Conservation (phyloP, 768 basidiomycete species). For the Hygrophorus pudorinus region DNA sequence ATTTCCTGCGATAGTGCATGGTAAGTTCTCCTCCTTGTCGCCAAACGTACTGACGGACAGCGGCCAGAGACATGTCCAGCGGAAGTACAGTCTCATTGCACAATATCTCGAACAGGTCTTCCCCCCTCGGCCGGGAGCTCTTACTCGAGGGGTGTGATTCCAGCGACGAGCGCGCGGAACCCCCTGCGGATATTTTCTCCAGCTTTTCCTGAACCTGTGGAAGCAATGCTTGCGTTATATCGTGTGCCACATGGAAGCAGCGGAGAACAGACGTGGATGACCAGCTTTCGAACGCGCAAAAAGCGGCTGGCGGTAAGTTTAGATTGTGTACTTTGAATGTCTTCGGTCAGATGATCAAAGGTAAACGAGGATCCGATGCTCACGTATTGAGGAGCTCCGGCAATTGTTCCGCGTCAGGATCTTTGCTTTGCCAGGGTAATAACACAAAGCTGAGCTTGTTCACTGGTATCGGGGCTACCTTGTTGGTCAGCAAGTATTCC, state of each 20-base stretch:
- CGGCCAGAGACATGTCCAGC: conserved; percentile 81
- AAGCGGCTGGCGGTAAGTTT: conserved; percentile 85
- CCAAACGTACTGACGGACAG: conserved; percentile 87
- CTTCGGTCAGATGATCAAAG: conserved; percentile 40
- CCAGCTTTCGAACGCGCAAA: conserved; percentile 78
- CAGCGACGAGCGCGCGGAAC: conserved; percentile 22
- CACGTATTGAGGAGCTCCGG: conserved; percentile 84
- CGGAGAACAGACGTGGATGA: conserved; percentile 53
- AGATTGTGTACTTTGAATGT: conserved; percentile 38
- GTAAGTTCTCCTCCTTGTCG: conserved; percentile 60
- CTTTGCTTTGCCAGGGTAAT: conserved; percentile 60
- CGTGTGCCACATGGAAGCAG: neutral
- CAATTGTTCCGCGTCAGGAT: conserved; percentile 47
- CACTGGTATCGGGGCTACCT: conserved; percentile 36
- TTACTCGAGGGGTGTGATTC: conserved; percentile 29
- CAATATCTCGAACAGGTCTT: conserved; percentile 77
- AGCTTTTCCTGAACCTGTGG: conserved; percentile 75
- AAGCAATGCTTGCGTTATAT: neutral
- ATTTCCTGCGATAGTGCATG: conserved; percentile 63
- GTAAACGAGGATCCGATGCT: no score
- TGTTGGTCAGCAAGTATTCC: conserved; percentile 74
- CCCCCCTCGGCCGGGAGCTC: conserved; percentile 26
- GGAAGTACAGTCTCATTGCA: conserved; percentile 83
- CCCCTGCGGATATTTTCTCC: conserved; percentile 38
- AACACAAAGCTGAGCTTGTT: conserved; percentile 86